Conservation (phyloP, 345 rosid genomes). For the Eucalyptus tenuipes region DNA sequence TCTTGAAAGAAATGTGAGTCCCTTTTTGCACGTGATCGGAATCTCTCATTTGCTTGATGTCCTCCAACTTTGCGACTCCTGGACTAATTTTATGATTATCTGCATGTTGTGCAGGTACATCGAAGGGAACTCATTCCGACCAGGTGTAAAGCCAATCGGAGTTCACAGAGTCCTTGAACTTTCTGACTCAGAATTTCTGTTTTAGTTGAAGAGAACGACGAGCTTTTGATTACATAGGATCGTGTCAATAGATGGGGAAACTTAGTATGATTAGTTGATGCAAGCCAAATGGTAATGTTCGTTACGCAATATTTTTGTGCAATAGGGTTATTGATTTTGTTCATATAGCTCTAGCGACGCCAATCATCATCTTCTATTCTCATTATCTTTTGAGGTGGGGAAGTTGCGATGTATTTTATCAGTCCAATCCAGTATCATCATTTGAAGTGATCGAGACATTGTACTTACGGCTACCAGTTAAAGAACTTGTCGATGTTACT, state of each 20-base stretch:
- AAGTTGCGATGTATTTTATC: background rate
- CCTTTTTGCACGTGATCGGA: background rate
- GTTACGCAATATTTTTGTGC: background rate
- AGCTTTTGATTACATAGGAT: background rate
- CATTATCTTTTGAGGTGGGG: background rate
- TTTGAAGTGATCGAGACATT: background rate
- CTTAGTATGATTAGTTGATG: background rate
- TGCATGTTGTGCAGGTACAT: slow-evolving; percentile 37
- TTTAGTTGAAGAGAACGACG: background rate
- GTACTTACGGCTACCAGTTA: background rate
- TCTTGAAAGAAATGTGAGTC: slow-evolving; percentile 67
- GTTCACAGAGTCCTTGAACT: slow-evolving; percentile 58
- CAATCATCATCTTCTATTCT: background rate
- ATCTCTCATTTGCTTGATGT: background rate
- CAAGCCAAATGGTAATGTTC: background rate
- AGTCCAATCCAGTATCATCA: background rate
- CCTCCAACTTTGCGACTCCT: background rate
- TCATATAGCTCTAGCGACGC: background rate
- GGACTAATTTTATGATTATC: background rate
- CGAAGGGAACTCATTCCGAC: slow-evolving; percentile 66
- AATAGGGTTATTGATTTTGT: background rate
- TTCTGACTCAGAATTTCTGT: slow-evolving; percentile 47
- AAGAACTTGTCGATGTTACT: background rate
- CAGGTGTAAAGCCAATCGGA: slow-evolving; percentile 55
- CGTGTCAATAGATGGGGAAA: background rate